These are phyloP conservation scores for Colletotrichum eremochloae DNA, from an alignment of 2,329 filamentous ascomycete species.

Conservation along the genomic window DNA sequence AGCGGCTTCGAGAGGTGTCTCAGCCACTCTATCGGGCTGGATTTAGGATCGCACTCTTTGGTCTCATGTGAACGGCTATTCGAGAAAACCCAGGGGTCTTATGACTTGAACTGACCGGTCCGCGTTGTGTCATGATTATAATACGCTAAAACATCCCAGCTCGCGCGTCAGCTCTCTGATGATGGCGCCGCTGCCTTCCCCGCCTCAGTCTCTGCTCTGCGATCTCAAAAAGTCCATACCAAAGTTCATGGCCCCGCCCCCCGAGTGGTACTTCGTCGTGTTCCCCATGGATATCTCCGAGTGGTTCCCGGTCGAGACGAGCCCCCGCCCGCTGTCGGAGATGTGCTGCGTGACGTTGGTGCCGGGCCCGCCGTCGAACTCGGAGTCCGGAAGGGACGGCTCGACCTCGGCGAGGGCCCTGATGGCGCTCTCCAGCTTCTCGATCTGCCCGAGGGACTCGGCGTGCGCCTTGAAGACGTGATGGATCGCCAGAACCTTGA, in stretches of 20 bases:
- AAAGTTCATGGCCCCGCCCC: constrained; percentile 16
- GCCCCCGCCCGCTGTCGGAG: constrained; percentile 2
- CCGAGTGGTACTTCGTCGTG: not conserved
- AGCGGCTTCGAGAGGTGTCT: constrained; percentile 13
- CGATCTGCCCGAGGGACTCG: constrained; percentile 15
- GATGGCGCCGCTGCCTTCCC: too few relatives aligned
- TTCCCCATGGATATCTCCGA: constrained; percentile 20
- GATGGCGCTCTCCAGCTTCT: constrained; percentile 14
- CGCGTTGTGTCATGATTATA: not conserved
- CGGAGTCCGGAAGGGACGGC: constrained; percentile 24
- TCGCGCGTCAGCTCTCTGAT: constrained; percentile 8
- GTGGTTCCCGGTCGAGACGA: constrained; percentile 5
- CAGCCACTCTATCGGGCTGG: constrained; percentile 11
- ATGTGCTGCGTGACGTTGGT: constrained; percentile 3
- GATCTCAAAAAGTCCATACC: constrained; percentile 17
- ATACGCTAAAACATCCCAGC: not conserved
- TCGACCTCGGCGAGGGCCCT: constrained; percentile 21
- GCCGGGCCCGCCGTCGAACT: constrained; percentile 2
- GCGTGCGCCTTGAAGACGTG: constrained; percentile 17
- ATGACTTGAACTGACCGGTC: constrained; percentile 1
- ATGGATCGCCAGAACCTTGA: constrained; percentile 21
- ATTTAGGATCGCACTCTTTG: constrained; percentile 4
- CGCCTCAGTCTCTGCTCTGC: not conserved
- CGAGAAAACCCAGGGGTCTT: not conserved
- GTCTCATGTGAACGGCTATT: not conserved